These are phyloP conservation scores for Psilocybe subaeruginosa DNA, from an alignment of 768 basidiomycete genomes.

Conservation along the genomic window DNA sequence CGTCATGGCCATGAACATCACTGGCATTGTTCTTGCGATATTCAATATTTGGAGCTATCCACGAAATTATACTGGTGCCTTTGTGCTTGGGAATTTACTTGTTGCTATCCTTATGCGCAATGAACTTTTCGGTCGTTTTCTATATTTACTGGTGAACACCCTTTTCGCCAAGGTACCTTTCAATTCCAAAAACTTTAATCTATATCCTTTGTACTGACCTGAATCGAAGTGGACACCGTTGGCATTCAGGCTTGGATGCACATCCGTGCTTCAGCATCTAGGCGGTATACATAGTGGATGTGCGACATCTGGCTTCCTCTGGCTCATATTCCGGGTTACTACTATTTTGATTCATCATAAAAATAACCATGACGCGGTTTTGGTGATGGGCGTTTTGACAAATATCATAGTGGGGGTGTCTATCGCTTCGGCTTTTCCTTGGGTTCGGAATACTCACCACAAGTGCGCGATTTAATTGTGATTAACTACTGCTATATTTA, in stretches of 20 bases:
- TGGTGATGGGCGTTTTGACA: slow-evolving; percentile 66
- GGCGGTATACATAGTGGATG: slow-evolving; percentile 89
- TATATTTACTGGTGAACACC: slow-evolving; percentile 75
- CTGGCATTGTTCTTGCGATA: slow-evolving; percentile 62
- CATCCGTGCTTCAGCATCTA: slow-evolving; percentile 75
- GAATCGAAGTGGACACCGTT: slow-evolving; percentile 45
- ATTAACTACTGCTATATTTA: not conserved
- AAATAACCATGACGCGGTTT: slow-evolving; percentile 54
- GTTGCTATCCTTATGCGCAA: slow-evolving; percentile 78
- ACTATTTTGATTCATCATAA: slow-evolving; percentile 53
- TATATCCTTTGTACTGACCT: slow-evolving; percentile 8
- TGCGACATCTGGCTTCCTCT: slow-evolving; percentile 71
- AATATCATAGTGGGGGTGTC: slow-evolving; percentile 62
- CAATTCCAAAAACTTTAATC: not conserved
- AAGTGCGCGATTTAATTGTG: slow-evolving; percentile 57
- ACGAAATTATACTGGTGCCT: slow-evolving; percentile 63
- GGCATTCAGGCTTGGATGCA: slow-evolving; percentile 67
- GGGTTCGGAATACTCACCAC: slow-evolving; percentile 81
- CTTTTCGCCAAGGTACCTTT: slow-evolving; percentile 72
- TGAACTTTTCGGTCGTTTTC: slow-evolving; percentile 77
- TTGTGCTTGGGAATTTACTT: slow-evolving; percentile 76
- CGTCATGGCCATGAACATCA: slow-evolving; percentile 59
- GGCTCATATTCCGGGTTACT: slow-evolving; percentile 68
- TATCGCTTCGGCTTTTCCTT: slow-evolving; percentile 71
- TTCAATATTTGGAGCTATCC: slow-evolving; percentile 73